phyloP scores from a whole-genome alignment of 257 asterid genomes.

The Penstemon davidsonii region DNA sequence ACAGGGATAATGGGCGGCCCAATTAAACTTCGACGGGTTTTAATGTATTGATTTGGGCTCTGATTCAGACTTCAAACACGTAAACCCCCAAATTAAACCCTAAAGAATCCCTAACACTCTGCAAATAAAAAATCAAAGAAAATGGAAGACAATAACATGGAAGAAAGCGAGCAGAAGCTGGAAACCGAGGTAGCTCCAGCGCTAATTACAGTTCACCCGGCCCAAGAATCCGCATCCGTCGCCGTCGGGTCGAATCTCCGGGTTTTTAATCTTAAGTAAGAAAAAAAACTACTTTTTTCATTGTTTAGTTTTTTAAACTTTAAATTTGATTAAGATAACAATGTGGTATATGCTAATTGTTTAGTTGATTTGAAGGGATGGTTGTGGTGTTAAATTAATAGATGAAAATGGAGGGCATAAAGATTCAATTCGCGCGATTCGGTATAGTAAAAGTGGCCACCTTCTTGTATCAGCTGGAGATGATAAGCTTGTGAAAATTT shows the following conservation, averaged over 20 bases:
- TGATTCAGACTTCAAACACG: slow-evolving; percentile 1
- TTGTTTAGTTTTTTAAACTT: background rate
- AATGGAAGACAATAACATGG: slow-evolving; percentile 67
- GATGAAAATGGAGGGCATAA: slow-evolving; percentile 63
- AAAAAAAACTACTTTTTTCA: slow-evolving; percentile 1
- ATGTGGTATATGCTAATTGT: slow-evolving; percentile 4
- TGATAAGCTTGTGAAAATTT: slow-evolving; percentile 84
- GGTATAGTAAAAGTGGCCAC: slow-evolving; percentile 67
- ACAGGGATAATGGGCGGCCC: background rate
- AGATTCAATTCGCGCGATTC: slow-evolving; percentile 79
- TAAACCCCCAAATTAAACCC: slow-evolving; percentile 32
- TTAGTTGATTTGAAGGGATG: slow-evolving; percentile 44
- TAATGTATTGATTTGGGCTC: slow-evolving; percentile 5
- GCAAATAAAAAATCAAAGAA: slow-evolving; percentile 28
- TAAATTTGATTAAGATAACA: background rate
- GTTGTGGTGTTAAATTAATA: slow-evolving; percentile 43
- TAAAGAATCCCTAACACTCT: slow-evolving; percentile 25
- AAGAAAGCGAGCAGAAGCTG: slow-evolving; percentile 56
- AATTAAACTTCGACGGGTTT: background rate
- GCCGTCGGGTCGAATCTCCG: slow-evolving; percentile 80
- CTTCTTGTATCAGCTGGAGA: slow-evolving; percentile 89
- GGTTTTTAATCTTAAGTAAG: slow-evolving; percentile 67
- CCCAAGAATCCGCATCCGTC: slow-evolving; percentile 55
- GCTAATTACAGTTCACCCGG: slow-evolving; percentile 68
- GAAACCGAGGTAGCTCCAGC: slow-evolving; percentile 88